These are phyloP conservation scores for Obba rivulosa DNA, from an alignment of 768 basidiomycete genomes.

Conservation along the genomic window DNA sequence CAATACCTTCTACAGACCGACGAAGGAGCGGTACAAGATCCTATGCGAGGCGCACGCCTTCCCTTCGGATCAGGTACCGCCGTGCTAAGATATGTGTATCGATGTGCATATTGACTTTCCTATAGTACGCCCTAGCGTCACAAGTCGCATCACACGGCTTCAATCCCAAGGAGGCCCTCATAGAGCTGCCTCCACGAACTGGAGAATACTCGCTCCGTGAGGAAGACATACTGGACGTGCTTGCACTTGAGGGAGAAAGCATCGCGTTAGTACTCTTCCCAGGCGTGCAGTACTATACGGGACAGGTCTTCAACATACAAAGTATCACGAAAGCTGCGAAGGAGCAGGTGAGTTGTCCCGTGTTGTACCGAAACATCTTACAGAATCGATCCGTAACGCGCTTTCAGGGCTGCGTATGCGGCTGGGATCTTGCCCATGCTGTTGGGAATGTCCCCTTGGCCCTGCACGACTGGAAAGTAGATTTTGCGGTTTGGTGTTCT, in stretches of 20 bases:
- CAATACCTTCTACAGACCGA: conserved; percentile 91
- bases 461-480: conserved; percentile 90
- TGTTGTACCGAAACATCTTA: background rate
- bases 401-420: conserved; percentile 82
- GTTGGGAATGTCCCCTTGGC: conserved; percentile 87
- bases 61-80: conserved; percentile 85
- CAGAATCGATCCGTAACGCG: background rate
- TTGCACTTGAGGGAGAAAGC: conserved; percentile 64
- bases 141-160: conserved; percentile 79
- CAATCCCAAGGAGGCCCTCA: conserved; percentile 64
- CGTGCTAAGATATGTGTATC: background rate
- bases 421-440: conserved; percentile 96
- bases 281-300: conserved; percentile 96
- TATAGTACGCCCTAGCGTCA: conserved; percentile 93
- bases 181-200: conserved; percentile 73
- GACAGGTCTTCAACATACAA: conserved; percentile 89
- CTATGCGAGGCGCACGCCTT: conserved; percentile 93
- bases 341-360: conserved; percentile 53
- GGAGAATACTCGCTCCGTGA: conserved; percentile 85
- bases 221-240: conserved; percentile 77
- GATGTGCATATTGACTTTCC: background rate
- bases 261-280: conserved; percentile 92
- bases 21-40: conserved; percentile 81
- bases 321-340: conserved; percentile 80
- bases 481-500: conserved; percentile 98